Percentiles rank a stretch among this genome's conserved stretches.
Evolutionary conservation across 2,329 filamentous ascomycete genomes (phyloP).

Genomic region (Colletotrichum australisinense): DNA sequence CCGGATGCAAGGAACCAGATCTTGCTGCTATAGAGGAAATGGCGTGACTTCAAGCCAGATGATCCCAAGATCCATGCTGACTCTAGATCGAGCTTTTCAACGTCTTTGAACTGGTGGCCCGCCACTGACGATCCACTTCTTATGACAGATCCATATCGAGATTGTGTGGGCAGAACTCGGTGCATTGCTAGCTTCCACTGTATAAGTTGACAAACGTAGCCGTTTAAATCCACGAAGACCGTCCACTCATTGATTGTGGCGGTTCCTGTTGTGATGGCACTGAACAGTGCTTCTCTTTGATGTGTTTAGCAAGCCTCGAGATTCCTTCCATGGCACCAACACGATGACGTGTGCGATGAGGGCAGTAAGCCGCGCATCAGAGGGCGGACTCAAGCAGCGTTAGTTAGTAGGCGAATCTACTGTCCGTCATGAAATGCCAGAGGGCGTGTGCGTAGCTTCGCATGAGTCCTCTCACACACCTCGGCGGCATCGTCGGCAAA

Average conservation of each 20-base stretch:
- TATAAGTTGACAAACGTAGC: not conserved
- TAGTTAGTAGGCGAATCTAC: not conserved
- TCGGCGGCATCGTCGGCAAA: not conserved
- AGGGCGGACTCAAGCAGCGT: not conserved
- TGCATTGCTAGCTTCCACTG: not conserved
- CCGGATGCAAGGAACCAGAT: not conserved
- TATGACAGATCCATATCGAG: slow-evolving; percentile 1
- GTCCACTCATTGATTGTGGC: not conserved
- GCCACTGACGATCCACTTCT: not conserved
- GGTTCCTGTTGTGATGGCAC: not conserved
- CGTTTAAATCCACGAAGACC: not conserved
- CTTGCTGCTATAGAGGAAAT: slow-evolving; percentile 18
- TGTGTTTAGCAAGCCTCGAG: not conserved
- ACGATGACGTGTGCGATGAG: not conserved
- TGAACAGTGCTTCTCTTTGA: not conserved
- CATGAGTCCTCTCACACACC: not conserved
- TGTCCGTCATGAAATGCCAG: not conserved
- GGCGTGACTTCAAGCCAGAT: not conserved
- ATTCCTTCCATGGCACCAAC: not conserved
- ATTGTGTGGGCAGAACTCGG: not conserved
- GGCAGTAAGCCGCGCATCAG: not conserved
- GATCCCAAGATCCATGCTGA: not conserved
- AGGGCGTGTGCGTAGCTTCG: not conserved
- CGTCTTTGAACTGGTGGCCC: not conserved
- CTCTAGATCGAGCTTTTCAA: not conserved